These are phyloP conservation scores for Pogostemon cablin DNA, from an alignment of 257 asterid species.

Conservation along the genomic window DNA sequence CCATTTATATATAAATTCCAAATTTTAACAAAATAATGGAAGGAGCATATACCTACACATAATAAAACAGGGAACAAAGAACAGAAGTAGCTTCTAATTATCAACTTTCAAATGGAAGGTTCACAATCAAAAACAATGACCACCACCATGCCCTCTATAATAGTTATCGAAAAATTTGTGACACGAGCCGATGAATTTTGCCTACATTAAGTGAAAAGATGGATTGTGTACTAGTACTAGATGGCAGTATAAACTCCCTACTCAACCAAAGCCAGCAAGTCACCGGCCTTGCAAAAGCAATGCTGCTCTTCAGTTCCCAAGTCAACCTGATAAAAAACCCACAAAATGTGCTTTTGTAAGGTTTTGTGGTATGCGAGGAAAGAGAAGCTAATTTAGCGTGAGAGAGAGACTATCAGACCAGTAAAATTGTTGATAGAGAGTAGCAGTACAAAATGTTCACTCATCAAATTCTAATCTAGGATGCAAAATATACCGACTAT, in stretches of 20 bases:
- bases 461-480: background rate
- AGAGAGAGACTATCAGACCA: background rate
- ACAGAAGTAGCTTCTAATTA: too few species aligned
- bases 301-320: constrained; percentile 24
- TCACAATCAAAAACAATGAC: too few species aligned
- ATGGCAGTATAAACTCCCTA: background rate
- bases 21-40: too few species aligned
- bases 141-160: background rate
- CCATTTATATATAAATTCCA: too few species aligned
- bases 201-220: background rate
- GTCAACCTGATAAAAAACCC: constrained; percentile 27
- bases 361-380: background rate
- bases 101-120: too few species aligned
- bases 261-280: constrained; percentile 27
- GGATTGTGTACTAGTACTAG: background rate
- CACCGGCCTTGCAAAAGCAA: constrained; percentile 31
- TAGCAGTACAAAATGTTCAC: background rate
- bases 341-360: background rate
- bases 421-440: background rate
- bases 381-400: background rate
- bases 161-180: background rate
- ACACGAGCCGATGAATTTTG: background rate
- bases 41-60: too few species aligned
- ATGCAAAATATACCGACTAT: background rate
- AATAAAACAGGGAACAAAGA: too few species aligned